Conservation (phyloP, 208 protist species). For the Trypanosoma theileri region DNA sequence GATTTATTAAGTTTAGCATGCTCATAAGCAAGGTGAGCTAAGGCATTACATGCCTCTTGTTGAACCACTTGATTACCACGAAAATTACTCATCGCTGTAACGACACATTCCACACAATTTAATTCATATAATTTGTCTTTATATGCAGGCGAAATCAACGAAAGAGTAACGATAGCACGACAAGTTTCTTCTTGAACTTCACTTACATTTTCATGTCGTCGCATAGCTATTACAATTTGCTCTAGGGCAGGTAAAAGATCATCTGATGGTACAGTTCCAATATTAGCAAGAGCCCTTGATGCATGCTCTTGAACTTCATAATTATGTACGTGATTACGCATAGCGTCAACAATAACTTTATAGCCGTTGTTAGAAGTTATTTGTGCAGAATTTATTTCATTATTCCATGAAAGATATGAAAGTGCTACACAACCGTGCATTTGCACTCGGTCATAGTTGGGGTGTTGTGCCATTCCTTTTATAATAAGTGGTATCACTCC, state of each 20-base stretch:
- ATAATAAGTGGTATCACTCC: conserved; percentile 87
- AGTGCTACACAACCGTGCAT: conserved; percentile 91
- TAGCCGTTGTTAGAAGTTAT: conserved; percentile 83
- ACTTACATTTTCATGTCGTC: conserved; percentile 63
- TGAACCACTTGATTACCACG: conserved; percentile 74
- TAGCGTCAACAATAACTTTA: conserved; percentile 81
- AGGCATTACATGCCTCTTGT: conserved; percentile 90
- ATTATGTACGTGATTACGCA: conserved; percentile 85
- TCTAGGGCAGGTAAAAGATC: conserved; percentile 67
- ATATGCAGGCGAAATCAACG: conserved; percentile 77
- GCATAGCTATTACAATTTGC: conserved; percentile 84
- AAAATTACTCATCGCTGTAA: conserved; percentile 79
- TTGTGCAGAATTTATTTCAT: conserved; percentile 75
- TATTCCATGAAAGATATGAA: conserved; percentile 92
- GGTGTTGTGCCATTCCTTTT: conserved; percentile 83
- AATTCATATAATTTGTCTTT: conserved; percentile 86
- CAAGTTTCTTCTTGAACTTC: conserved; percentile 92
- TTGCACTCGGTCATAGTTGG: conserved; percentile 83
- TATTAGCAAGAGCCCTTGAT: conserved; percentile 85
- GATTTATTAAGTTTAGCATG: conserved; percentile 76
- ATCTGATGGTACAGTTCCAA: conserved; percentile 60
- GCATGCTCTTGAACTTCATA: conserved; percentile 91
- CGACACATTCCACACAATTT: conserved; percentile 61
- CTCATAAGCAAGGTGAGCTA: conserved; percentile 91
- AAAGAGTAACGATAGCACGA: conserved; percentile 87